Conservation (phyloP, 371 early-diverging fungal species). For the Lichtheimia ramosa region DNA sequence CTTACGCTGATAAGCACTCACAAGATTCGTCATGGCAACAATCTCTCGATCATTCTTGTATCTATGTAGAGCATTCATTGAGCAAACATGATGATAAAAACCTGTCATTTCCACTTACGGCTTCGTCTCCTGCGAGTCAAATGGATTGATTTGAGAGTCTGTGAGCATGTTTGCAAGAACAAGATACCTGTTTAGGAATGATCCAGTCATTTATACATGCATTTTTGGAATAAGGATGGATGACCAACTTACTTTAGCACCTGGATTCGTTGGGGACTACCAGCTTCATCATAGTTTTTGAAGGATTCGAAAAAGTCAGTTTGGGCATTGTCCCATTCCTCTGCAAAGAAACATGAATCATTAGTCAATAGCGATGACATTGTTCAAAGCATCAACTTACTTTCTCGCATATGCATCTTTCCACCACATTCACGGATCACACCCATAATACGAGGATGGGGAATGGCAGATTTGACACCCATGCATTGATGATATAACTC, state of each 20-base stretch:
- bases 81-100: neutral
- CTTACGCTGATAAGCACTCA: conserved; percentile 86
- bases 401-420: conserved; percentile 96
- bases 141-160: conserved; percentile 92
- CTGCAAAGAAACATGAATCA: conserved; percentile 24
- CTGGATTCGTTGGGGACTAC: conserved; percentile 88
- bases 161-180: conserved; percentile 94
- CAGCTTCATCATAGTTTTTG: conserved; percentile 97
- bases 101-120: conserved; percentile 54
- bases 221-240: neutral
- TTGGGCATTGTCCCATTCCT: conserved; percentile 92
- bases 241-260: conserved; percentile 76
- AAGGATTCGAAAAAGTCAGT: conserved; percentile 96
- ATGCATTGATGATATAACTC: conserved; percentile 86
- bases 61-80: conserved; percentile 34
- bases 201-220: neutral
- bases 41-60: conserved; percentile 91
- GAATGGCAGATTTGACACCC: conserved; percentile 89
- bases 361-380: neutral
- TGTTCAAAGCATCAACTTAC: conserved; percentile 31
- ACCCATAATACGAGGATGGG: conserved; percentile 96
- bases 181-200: conserved; percentile 60
- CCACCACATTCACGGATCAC: conserved; percentile 97
- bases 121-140: conserved; percentile 96
- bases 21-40: conserved; percentile 88